Evolutionary conservation across 768 basidiomycete genomes (phyloP).

Genomic region (Pleurotus tuoliensis): DNA sequence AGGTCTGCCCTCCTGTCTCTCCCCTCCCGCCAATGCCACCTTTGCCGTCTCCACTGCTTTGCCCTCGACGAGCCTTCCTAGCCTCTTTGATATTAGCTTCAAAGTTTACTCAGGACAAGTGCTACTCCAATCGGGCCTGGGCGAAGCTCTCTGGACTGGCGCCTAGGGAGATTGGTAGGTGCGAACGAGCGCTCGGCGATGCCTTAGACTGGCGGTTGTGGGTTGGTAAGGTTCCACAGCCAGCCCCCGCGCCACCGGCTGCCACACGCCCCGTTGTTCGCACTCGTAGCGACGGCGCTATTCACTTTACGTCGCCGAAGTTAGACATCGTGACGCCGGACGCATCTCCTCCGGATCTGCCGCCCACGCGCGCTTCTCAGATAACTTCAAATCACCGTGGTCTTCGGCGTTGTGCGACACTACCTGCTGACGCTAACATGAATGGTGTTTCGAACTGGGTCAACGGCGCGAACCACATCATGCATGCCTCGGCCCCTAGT

Average conservation of each 20-base stretch:
- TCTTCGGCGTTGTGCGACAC: constrained; percentile 38
- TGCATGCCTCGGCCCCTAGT: neutral
- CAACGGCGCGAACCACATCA: neutral
- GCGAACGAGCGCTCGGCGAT: constrained; percentile 84
- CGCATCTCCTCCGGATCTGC: neutral
- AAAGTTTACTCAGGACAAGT: constrained; percentile 91
- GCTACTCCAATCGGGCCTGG: constrained; percentile 93
- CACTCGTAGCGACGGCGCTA: constrained; percentile 46
- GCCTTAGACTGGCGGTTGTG: constrained; percentile 90
- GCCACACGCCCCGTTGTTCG: constrained; percentile 38
- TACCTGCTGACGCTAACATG: constrained; percentile 31
- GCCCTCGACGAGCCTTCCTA: constrained; percentile 85
- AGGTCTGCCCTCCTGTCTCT: constrained; percentile 9
- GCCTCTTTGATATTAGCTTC: constrained; percentile 86
- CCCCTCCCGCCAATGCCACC: constrained; percentile 23
- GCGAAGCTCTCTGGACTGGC: constrained; percentile 88
- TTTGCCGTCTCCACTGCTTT: constrained; percentile 79
- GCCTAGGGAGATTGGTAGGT: constrained; percentile 80
- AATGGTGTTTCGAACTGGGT: constrained; percentile 1
- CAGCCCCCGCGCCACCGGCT: constrained; percentile 15
- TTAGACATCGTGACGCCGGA: constrained; percentile 2
- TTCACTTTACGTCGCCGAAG: constrained; percentile 13
- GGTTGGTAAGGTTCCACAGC: constrained; percentile 67
- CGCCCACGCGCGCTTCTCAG: neutral
- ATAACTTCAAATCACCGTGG: constrained; percentile 10